These are phyloP conservation scores for Anaeromyces robustus DNA, from an alignment of 192 early-diverging fungal genomes.

Conservation along the genomic window DNA sequence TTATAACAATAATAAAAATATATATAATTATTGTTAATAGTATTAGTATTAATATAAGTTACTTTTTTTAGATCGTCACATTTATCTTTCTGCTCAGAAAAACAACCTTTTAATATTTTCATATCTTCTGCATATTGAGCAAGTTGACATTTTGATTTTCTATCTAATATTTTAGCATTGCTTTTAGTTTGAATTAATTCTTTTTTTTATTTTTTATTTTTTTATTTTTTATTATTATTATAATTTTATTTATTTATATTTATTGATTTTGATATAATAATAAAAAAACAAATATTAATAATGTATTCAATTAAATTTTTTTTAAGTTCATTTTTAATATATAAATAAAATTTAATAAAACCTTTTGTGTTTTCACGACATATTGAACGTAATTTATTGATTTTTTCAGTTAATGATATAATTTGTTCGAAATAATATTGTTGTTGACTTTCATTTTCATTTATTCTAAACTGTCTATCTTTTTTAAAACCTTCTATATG, in stretches of 20 bases:
- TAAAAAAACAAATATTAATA: too few relatives aligned
- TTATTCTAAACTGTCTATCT: neutral
- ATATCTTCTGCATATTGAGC: neutral
- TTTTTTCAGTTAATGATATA: neutral
- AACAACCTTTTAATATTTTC: neutral
- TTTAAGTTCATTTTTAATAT: neutral
- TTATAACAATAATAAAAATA: too few relatives aligned
- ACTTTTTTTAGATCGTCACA: neutral
- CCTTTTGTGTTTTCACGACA: neutral
- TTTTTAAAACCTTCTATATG: neutral
- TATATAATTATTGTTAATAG: too few relatives aligned
- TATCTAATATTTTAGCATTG: neutral
- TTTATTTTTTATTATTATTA: neutral
- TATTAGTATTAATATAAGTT: too few relatives aligned
- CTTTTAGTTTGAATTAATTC: neutral
- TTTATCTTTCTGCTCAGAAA: neutral
- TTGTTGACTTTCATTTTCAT: neutral
- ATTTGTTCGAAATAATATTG: neutral
- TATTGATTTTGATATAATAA: too few relatives aligned
- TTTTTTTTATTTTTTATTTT: neutral
- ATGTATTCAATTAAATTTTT: too few relatives aligned
- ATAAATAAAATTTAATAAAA: neutral
- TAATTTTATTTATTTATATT: too few relatives aligned
- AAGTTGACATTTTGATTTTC: neutral
- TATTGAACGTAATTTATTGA: neutral